Conservation (phyloP, 2,329 filamentous ascomycete species). For the Fusarium chuoi region DNA sequence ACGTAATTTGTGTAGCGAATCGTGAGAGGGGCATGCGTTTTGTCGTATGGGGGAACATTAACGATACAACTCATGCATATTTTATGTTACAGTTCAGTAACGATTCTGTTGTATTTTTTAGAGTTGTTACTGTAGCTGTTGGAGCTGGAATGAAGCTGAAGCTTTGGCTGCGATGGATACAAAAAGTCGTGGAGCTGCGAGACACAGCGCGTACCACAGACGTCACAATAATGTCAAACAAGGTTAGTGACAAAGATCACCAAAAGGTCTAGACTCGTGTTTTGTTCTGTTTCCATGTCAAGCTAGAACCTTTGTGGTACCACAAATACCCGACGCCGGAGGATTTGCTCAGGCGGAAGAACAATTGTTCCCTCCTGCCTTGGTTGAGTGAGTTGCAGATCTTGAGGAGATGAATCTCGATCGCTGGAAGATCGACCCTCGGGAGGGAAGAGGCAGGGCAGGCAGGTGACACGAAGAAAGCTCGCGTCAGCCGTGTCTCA, state of each 20-base stretch:
- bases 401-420: constrained; percentile 27
- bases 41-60: background rate
- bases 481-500: constrained; percentile 28
- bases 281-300: background rate
- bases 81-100: background rate
- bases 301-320: constrained; percentile 14
- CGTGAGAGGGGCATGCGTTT: constrained; percentile 5
- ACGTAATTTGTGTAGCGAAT: constrained; percentile 37
- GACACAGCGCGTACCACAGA: background rate
- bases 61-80: background rate
- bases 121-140: background rate
- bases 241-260: background rate
- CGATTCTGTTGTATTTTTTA: background rate
- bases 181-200: background rate
- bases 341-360: constrained; percentile 3
- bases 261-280: background rate
- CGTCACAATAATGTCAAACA: constrained; percentile 1
- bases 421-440: constrained; percentile 23
- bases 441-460: background rate
- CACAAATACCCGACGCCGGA: constrained; percentile 12
- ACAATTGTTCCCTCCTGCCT: constrained; percentile 1
- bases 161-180: background rate
- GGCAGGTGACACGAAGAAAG: background rate
- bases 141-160: background rate
- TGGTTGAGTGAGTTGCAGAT: constrained; percentile 20